phyloP scores from a whole-genome alignment of 164 flowering plant genomes.

The Berberis thunbergii region DNA sequence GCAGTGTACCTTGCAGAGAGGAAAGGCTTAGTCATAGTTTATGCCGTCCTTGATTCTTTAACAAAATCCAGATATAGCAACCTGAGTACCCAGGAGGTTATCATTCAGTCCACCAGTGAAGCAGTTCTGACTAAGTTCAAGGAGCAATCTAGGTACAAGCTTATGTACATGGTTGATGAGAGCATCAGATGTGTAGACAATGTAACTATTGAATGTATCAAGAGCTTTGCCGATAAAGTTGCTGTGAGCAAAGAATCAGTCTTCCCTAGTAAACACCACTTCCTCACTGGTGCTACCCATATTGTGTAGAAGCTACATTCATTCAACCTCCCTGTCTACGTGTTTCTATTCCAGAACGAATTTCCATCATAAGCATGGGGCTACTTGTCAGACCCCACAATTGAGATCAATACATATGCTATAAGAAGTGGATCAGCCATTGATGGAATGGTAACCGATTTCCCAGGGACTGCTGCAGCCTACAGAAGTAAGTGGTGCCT shows the following conservation, averaged over 20 bases:
- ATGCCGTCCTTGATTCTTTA: conserved; percentile 51
- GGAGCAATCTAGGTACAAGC: conserved; percentile 35
- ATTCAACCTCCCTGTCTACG: conserved; percentile 49
- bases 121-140: conserved; percentile 50
- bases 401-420: conserved; percentile 60
- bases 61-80: conserved; percentile 41
- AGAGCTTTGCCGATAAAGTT: conserved; percentile 61
- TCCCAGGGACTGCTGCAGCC: conserved; percentile 61
- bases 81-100: conserved; percentile 35
- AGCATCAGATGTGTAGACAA: conserved; percentile 33
- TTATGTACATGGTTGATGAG: conserved; percentile 58
- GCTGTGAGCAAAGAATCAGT: conserved; percentile 50
- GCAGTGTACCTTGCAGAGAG: conserved; percentile 74
- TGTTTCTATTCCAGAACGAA: conserved; percentile 56
- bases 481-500: conserved; percentile 59
- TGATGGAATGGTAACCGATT: conserved; percentile 82
- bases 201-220: conserved; percentile 50
- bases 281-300: conserved; percentile 30
- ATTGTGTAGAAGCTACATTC: conserved; percentile 51
- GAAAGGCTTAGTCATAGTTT: conserved; percentile 38
- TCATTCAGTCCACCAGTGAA: conserved; percentile 67
- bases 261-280: conserved; percentile 22
- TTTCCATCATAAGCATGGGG: conserved; percentile 83
- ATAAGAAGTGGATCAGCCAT: conserved; percentile 17
- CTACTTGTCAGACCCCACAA: conserved; percentile 68